Percentiles rank a stretch among this genome's conserved stretches.
Evolutionary conservation across 2,329 filamentous ascomycete species (phyloP).

Genomic region (Herpotrichia juniperi): DNA sequence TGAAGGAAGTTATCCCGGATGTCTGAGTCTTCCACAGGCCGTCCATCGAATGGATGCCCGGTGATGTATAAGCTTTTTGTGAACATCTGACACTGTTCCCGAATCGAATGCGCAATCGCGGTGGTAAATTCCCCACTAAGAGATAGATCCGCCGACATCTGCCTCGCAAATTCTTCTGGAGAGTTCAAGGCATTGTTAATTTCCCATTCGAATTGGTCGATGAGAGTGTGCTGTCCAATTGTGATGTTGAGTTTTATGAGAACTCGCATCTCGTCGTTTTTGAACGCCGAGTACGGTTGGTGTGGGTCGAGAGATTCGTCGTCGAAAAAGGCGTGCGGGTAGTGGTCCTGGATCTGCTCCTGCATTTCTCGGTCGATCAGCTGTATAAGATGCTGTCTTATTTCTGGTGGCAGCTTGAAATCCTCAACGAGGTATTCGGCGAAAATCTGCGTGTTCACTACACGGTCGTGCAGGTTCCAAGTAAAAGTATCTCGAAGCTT

Average conservation of each 20-base stretch:
- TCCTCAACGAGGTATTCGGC: constrained; percentile 91
- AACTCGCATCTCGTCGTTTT: constrained; percentile 98
- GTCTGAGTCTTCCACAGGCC: constrained; percentile 90
- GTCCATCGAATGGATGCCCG: constrained; percentile 92
- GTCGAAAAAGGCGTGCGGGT: constrained; percentile 87
- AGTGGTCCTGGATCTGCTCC: constrained; percentile 92
- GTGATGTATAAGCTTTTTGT: constrained; percentile 91
- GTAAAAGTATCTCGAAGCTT: constrained; percentile 97
- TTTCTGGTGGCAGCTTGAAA: constrained; percentile 73
- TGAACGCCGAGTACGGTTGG: constrained; percentile 90
- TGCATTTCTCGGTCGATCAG: constrained; percentile 77
- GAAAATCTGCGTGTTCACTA: constrained; percentile 80
- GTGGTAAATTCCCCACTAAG: constrained; percentile 96
- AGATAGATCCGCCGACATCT: constrained; percentile 88
- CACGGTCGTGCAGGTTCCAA: constrained; percentile 94
- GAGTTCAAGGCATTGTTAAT: constrained; percentile 95
- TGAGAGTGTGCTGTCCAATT: constrained; percentile 89
- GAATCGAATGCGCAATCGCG: constrained; percentile 95
- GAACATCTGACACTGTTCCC: constrained; percentile 94
- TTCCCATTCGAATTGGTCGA: constrained; percentile 99
- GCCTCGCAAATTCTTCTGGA: constrained; percentile 89
- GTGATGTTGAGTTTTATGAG: constrained; percentile 96
- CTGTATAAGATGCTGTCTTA: constrained; percentile 60
- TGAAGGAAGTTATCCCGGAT: constrained; percentile 84
- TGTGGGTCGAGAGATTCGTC: constrained; percentile 91